Evolutionary conservation across 805 yeast species (phyloP), one percentile per base, ranked within the genome.

Genomic region (Blastobotrys attinorum): DNA sequence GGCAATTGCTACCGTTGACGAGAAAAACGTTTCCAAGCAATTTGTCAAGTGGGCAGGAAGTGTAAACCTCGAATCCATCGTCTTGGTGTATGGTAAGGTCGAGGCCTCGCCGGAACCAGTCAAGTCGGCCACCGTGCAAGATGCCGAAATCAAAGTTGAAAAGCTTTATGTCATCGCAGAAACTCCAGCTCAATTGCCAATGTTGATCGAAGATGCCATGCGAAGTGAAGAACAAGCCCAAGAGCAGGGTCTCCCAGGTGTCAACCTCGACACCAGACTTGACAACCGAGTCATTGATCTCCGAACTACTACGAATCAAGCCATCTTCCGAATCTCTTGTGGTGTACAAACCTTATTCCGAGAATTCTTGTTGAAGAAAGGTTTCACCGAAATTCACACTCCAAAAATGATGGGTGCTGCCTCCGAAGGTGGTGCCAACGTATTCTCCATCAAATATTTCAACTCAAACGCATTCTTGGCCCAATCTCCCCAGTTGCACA

Each of bases 391-490:
- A 71, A 81, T 88, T 55, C 99, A 92, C 69, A 83, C 97, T 10
- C 99, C 99, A 50, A 92, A 92, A 70, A 72, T 92, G 56, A 76
- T 90, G 59, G 96, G 94, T 55, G 87, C 97, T 33, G 84, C 98
- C 33, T 83, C 95, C 49, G 99, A 92, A 73, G 96, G 97, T 67
- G 99, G 99, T 54, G 78, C 97, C 47, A 90, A 87, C 64, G 97
- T 92, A 39, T 92, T 92, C 68, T 94, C 88, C 67, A 83, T 92
- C 47, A 72, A 83, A 36, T 92, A 92, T 69, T 92, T 92, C 77
- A 90, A 90, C 65, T 79, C 87, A 50, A 80, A 82, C 49, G 97
- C 97, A 4, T 92, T 76, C 66, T 71, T 92, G 63, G 98, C 99
- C 15, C 99, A 92, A 72, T 86, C 96, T 33, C 99, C 99, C 40